phyloP scores from a whole-genome alignment of 2,329 filamentous ascomycete species.

The Apiospora kogelbergensis region DNA sequence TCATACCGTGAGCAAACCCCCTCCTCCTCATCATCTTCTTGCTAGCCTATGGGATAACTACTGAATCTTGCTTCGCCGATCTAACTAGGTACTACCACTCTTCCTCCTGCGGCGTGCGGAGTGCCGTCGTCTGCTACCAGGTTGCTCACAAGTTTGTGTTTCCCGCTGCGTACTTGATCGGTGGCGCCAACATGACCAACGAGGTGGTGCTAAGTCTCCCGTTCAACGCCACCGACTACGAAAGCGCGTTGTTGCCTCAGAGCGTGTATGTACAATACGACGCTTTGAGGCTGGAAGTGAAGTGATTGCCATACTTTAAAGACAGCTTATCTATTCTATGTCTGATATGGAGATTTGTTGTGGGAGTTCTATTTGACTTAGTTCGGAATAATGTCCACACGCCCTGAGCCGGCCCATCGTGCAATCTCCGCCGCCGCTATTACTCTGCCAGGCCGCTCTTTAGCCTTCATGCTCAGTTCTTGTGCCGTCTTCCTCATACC shows the following conservation, averaged over 20 bases:
- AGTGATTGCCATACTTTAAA: neutral
- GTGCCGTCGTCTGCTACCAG: slow-evolving; percentile 62
- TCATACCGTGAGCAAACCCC: slow-evolving; percentile 46
- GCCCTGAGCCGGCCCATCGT: neutral
- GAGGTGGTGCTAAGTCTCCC: slow-evolving; percentile 58
- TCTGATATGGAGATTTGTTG: no score
- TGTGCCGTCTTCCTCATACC: neutral
- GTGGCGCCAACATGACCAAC: slow-evolving; percentile 53
- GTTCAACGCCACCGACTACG: slow-evolving; percentile 57
- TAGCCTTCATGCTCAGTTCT: neutral
- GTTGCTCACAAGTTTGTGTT: slow-evolving; percentile 60
- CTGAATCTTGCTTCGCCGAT: neutral
- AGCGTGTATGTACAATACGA: slow-evolving; percentile 66
- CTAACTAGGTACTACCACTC: slow-evolving; percentile 45
- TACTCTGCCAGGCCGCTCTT: neutral
- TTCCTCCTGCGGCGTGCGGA: slow-evolving; percentile 60
- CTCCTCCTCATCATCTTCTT: no score
- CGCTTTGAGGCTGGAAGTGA: slow-evolving; percentile 58
- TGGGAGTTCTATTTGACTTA: no score
- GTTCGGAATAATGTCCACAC: no score
- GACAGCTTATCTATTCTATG: no score
- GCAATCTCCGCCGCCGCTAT: neutral
- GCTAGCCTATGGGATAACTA: no score
- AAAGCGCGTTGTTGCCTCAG: slow-evolving; percentile 54
- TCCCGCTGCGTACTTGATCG: slow-evolving; percentile 30